Percentiles rank a stretch among this genome's conserved stretches.
Evolutionary conservation across 139 green algal genomes (phyloP).

Genomic region (Zygnema circumcarinatum): DNA sequence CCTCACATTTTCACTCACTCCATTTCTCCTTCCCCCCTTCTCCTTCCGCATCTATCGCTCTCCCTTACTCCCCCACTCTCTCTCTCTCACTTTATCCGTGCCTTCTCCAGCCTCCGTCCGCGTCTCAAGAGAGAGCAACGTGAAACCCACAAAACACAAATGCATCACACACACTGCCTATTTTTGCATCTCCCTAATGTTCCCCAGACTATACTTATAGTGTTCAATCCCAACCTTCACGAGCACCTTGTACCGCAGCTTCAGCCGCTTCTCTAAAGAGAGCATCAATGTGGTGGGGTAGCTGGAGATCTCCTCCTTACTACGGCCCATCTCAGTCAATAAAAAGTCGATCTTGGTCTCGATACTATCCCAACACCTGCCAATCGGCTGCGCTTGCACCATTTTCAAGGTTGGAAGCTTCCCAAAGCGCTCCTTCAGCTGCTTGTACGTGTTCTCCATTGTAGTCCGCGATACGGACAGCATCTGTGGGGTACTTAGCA

Average conservation of each 20-base stretch:
- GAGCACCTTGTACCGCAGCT: no score
- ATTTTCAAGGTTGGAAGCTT: slow-evolving; percentile 70
- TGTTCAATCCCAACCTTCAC: no score
- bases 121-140: no score
- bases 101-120: neutral
- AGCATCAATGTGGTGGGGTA: slow-evolving; percentile 9
- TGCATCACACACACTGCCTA: no score
- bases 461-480: no score
- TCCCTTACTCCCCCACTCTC: neutral
- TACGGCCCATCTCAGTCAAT: slow-evolving; percentile 89
- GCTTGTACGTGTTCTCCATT: neutral
- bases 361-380: no score
- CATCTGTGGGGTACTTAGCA: no score
- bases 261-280: no score
- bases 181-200: no score
- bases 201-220: no score
- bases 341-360: slow-evolving; percentile 96
- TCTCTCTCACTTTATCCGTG: neutral
- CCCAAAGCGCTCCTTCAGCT: neutral
- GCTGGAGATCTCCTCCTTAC: slow-evolving; percentile 82
- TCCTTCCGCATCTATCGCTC: neutral
- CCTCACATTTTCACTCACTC: neutral
- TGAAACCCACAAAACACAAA: no score
- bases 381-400: slow-evolving; percentile 83
- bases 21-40: slow-evolving; percentile 5